phyloP scores from a whole-genome alignment of 2,329 filamentous ascomycete species.

The Fusarium sp. region DNA sequence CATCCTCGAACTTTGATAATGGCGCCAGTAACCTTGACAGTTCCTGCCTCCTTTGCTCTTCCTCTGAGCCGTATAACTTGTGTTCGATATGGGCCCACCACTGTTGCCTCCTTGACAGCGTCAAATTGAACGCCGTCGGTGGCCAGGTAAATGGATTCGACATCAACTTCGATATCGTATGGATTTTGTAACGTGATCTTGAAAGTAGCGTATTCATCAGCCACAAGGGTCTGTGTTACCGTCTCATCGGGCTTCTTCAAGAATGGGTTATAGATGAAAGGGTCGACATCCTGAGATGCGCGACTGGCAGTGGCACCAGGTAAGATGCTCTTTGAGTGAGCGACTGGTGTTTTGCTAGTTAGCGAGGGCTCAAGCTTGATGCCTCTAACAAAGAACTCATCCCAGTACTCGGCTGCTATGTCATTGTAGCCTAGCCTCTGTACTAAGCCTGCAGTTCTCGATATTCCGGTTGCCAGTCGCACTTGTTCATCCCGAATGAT shows the following conservation, averaged over 20 bases:
- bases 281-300: slow-evolving; percentile 74
- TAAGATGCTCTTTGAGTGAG: slow-evolving; percentile 69
- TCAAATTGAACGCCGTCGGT: slow-evolving; percentile 79
- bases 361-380: slow-evolving; percentile 75
- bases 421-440: slow-evolving; percentile 76
- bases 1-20: slow-evolving; percentile 84
- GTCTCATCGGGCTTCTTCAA: slow-evolving; percentile 73
- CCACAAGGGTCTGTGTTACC: slow-evolving; percentile 76
- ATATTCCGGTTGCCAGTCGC: slow-evolving; percentile 84
- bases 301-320: slow-evolving; percentile 62
- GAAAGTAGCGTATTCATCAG: slow-evolving; percentile 81
- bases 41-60: slow-evolving; percentile 73
- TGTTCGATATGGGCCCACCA: slow-evolving; percentile 84
- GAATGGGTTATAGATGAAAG: slow-evolving; percentile 97
- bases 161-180: slow-evolving; percentile 90
- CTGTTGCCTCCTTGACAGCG: slow-evolving; percentile 70
- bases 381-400: slow-evolving; percentile 89
- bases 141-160: slow-evolving; percentile 83
- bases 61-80: slow-evolving; percentile 81
- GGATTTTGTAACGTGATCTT: slow-evolving; percentile 90
- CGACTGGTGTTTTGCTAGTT: slow-evolving; percentile 69
- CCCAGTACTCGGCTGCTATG: slow-evolving; percentile 90
- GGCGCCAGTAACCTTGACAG: slow-evolving; percentile 80
- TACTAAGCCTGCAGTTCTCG: slow-evolving; percentile 82
- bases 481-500: slow-evolving; percentile 86